A percentile compares a stretch with the other conserved stretches of the same genome.
phyloP scores from a whole-genome alignment of 2,329 filamentous ascomycete genomes.

The Colletotrichum paranaense region DNA sequence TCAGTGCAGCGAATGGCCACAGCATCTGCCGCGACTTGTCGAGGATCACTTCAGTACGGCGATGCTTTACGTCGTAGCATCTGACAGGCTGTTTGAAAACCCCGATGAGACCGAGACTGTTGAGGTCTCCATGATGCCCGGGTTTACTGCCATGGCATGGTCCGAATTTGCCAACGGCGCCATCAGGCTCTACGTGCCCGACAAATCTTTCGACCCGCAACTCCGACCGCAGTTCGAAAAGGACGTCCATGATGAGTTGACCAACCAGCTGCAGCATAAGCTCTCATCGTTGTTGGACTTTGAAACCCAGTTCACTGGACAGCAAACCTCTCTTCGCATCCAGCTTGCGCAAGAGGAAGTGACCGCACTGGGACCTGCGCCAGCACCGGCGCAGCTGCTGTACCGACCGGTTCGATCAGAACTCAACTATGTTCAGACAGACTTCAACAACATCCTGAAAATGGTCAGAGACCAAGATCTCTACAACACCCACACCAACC shows the following conservation, averaged over 20 bases:
- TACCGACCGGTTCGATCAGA: conserved; percentile 78
- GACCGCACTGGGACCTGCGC: conserved; percentile 71
- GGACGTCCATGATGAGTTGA: conserved; percentile 66
- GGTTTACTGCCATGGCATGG: conserved; percentile 68
- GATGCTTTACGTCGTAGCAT: conserved; percentile 55
- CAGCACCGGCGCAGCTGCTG: conserved; percentile 72
- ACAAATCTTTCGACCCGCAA: conserved; percentile 86
- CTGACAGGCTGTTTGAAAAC: conserved; percentile 41
- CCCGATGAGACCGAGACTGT: neutral
- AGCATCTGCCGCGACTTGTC: conserved; percentile 52
- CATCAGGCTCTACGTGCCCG: conserved; percentile 85
- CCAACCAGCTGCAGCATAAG: conserved; percentile 64
- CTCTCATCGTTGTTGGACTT: conserved; percentile 73
- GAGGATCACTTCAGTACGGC: conserved; percentile 58
- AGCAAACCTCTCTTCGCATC: conserved; percentile 74
- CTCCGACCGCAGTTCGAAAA: conserved; percentile 74
- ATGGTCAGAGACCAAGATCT: conserved; percentile 65
- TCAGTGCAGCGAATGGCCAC: conserved; percentile 45
- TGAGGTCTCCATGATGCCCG: neutral
- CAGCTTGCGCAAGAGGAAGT: conserved; percentile 73
- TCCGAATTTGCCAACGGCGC: conserved; percentile 79
- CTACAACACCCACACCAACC: conserved; percentile 49
- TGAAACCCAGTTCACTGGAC: conserved; percentile 75
- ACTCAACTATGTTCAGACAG: conserved; percentile 79
- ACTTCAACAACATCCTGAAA: conserved; percentile 82